These are phyloP conservation scores for Plantago lanceolata DNA, from an alignment of 305 asterid species.

Conservation along the genomic window DNA sequence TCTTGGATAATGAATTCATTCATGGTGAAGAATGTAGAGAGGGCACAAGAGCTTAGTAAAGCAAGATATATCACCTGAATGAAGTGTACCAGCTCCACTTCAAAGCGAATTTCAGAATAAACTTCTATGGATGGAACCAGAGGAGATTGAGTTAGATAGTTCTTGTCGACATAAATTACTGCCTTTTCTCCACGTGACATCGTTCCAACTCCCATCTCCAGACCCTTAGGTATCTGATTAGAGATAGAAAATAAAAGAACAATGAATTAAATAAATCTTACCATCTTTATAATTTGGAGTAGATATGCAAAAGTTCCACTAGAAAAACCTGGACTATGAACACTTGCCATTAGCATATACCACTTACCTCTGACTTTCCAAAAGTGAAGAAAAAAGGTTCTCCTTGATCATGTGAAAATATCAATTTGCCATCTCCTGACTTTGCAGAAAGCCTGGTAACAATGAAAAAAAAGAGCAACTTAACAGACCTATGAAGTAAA, in stretches of 20 bases:
- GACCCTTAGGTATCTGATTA: slow-evolving; percentile 78
- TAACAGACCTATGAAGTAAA: background rate
- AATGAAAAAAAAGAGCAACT: slow-evolving; percentile 18
- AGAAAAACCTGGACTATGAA: background rate
- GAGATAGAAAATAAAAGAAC: background rate
- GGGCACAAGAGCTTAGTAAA: background rate
- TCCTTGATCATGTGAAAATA: slow-evolving; percentile 51
- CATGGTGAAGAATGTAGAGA: too few relatives aligned
- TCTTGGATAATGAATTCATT: background rate
- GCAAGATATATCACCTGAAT: slow-evolving; percentile 55
- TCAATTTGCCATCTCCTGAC: slow-evolving; percentile 67
- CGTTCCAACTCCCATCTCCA: slow-evolving; percentile 89
- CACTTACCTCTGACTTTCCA: slow-evolving; percentile 81
- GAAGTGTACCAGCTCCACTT: slow-evolving; percentile 82
- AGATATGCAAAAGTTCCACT: slow-evolving; percentile 7
- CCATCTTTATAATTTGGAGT: slow-evolving; percentile 10
- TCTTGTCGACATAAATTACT: slow-evolving; percentile 58
- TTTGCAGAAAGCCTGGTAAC: slow-evolving; percentile 72
- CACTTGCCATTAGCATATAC: background rate
- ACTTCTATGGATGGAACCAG: slow-evolving; percentile 54
- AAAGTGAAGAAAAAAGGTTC: slow-evolving; percentile 79
- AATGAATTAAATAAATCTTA: slow-evolving; percentile 7
- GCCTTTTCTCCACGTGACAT: slow-evolving; percentile 93
- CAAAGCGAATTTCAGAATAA: slow-evolving; percentile 72
- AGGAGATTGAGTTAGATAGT: slow-evolving; percentile 53